Evolutionary conservation across 345 rosid species (phyloP).

Genomic region (Schrenkiella parvula): DNA sequence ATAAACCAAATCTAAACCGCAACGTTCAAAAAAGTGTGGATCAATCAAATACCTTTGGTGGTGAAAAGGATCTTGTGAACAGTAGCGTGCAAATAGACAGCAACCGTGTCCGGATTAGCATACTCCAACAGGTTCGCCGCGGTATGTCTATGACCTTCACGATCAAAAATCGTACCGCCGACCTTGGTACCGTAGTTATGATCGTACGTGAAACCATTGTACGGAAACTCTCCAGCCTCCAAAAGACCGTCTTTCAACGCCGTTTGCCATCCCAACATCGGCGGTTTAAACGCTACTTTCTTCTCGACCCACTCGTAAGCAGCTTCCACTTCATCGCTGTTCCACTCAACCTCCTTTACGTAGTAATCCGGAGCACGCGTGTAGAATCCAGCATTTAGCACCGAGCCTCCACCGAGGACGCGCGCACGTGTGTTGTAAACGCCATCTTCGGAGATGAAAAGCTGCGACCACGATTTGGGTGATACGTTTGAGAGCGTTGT

Average conservation of each 20-base stretch:
- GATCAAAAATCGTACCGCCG: conserved; percentile 72
- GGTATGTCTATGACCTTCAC: conserved; percentile 64
- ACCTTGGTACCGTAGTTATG: conserved; percentile 68
- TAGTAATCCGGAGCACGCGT: conserved; percentile 46
- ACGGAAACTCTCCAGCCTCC: conserved; percentile 60
- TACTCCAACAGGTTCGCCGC: conserved; percentile 77
- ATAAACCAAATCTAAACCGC: not conserved
- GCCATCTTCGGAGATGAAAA: conserved; percentile 71
- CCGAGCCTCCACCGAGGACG: conserved; percentile 85
- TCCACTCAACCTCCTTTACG: conserved; percentile 51
- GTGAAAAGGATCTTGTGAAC: conserved; percentile 57
- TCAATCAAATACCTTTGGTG: conserved; percentile 34
- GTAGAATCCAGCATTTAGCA: conserved; percentile 78
- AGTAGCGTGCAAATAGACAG: conserved; percentile 62
- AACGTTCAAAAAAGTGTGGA: not conserved
- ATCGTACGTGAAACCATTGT: conserved; percentile 67
- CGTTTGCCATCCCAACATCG: conserved; percentile 58
- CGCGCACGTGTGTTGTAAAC: conserved; percentile 75
- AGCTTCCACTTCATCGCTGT: conserved; percentile 37
- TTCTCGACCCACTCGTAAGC: conserved; percentile 79
- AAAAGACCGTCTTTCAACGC: conserved; percentile 68
- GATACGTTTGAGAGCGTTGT: conserved; percentile 40
- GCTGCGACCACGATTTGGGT: conserved; percentile 55
- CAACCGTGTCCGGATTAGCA: conserved; percentile 43
- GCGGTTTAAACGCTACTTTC: conserved; percentile 57